phyloP scores from a whole-genome alignment of 2,329 filamentous ascomycete species.

The Colletotrichum plurivorum region DNA sequence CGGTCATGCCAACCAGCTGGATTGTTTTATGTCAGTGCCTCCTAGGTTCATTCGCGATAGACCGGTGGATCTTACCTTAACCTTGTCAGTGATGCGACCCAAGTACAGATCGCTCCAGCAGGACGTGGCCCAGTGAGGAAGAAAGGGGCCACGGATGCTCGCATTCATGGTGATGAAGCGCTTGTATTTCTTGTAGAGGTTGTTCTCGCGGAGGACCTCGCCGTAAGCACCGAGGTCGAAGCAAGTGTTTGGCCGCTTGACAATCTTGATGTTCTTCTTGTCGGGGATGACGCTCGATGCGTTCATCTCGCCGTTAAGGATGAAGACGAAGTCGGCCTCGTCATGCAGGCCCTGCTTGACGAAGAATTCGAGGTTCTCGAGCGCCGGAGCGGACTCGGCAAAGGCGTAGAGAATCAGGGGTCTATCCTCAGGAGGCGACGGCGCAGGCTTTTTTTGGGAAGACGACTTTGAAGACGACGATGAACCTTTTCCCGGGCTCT shows the following conservation, averaged over 20 bases:
- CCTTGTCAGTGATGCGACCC: slow-evolving; percentile 46
- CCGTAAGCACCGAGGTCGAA: slow-evolving; percentile 53
- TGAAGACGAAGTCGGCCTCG: slow-evolving; percentile 56
- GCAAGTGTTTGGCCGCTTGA: slow-evolving; percentile 50
- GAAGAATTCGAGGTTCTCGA: slow-evolving; percentile 53
- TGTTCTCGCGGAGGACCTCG: slow-evolving; percentile 50
- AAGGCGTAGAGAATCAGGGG: slow-evolving; percentile 54
- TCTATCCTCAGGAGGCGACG: slow-evolving; percentile 28
- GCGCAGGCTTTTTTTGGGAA: neutral
- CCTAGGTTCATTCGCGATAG: no score
- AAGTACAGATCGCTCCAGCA: slow-evolving; percentile 56
- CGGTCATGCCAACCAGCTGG: slow-evolving; percentile 55
- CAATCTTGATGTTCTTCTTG: slow-evolving; percentile 49
- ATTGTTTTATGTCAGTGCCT: neutral
- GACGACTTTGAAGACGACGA: neutral
- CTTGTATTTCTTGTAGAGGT: slow-evolving; percentile 52
- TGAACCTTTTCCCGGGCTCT: neutral
- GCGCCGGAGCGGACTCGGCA: slow-evolving; percentile 50
- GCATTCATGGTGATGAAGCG: slow-evolving; percentile 55
- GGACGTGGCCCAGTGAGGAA: slow-evolving; percentile 50
- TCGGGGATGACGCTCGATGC: slow-evolving; percentile 45
- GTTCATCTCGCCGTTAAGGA: slow-evolving; percentile 53
- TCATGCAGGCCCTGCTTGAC: slow-evolving; percentile 53
- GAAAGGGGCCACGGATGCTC: slow-evolving; percentile 53
- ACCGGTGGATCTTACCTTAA: slow-evolving; percentile 44